Evolutionary conservation across 1,284 basidiomycete species (phyloP).

Genomic region (Pseudozyma flocculosa): DNA sequence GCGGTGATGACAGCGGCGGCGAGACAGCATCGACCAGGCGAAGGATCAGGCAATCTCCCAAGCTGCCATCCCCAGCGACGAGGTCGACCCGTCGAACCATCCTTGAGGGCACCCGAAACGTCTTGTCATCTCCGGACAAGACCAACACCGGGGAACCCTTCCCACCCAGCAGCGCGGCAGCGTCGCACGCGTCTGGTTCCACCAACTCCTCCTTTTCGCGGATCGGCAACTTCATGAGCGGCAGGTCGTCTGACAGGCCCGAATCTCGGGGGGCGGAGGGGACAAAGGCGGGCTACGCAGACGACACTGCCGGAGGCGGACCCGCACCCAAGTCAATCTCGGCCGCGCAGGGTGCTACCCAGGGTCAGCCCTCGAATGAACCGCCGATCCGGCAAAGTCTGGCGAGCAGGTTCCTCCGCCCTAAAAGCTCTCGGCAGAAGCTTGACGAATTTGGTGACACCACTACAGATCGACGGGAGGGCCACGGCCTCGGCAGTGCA

Average conservation of each 20-base stretch:
- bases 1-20: neutral
- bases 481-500: conserved; percentile 1
- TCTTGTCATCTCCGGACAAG: neutral
- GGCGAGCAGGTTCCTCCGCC: too few species aligned
- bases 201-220: conserved; percentile 13
- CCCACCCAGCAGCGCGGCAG: neutral
- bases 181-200: neutral
- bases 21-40: conserved; percentile 3
- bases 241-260: too few species aligned
- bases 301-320: too few species aligned
- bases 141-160: neutral
- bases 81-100: conserved; percentile 1
- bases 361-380: too few species aligned
- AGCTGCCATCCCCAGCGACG: neutral
- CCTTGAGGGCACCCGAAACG: conserved; percentile 1
- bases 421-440: too few species aligned
- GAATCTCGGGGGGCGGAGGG: too few species aligned
- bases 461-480: neutral
- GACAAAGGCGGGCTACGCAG: too few species aligned
- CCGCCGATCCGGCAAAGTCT: too few species aligned
- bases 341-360: too few species aligned
- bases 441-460: too few species aligned
- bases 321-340: too few species aligned
- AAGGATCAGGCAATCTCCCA: conserved; percentile 1
- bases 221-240: neutral